Evolutionary conservation across 371 early-diverging fungal genomes (phyloP).

Genomic region (Mucor lusitanicus): DNA sequence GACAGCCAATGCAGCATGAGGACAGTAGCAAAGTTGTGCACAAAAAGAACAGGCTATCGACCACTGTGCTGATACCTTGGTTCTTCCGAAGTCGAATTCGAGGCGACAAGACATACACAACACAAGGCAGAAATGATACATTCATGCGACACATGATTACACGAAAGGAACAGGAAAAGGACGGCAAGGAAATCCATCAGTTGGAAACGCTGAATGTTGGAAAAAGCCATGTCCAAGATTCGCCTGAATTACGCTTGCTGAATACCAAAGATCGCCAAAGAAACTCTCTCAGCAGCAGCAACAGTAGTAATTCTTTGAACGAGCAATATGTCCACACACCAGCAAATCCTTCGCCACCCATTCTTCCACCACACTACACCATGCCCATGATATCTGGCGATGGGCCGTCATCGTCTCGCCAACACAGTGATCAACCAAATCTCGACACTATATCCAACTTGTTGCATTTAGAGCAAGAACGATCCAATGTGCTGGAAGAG

Average conservation of each 20-base stretch:
- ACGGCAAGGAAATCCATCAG: not conserved
- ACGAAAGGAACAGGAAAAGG: not conserved
- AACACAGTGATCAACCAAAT: not conserved
- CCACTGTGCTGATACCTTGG: constrained; percentile 14
- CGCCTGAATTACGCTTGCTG: not conserved
- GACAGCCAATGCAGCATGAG: not conserved
- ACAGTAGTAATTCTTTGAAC: not conserved
- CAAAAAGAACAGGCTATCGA: constrained; percentile 1
- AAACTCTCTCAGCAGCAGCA: not conserved
- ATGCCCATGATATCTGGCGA: not conserved
- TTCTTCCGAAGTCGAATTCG: constrained; percentile 10
- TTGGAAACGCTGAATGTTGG: not conserved
- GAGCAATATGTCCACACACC: not conserved
- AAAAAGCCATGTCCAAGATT: not conserved
- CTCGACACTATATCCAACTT: not conserved
- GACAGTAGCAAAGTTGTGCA: not conserved
- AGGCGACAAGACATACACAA: constrained; percentile 9
- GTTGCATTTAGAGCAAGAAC: not conserved
- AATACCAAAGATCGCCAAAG: not conserved
- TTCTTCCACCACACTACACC: not conserved
- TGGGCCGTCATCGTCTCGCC: not conserved
- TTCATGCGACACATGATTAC: constrained; percentile 5
- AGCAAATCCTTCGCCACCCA: not conserved
- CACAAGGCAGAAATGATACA: not conserved
- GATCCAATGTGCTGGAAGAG: not conserved